Evolutionary conservation across 129 eudicot species (phyloP), one percentile per base, ranked within the genome.

Genomic region (Flaveria linearis): DNA sequence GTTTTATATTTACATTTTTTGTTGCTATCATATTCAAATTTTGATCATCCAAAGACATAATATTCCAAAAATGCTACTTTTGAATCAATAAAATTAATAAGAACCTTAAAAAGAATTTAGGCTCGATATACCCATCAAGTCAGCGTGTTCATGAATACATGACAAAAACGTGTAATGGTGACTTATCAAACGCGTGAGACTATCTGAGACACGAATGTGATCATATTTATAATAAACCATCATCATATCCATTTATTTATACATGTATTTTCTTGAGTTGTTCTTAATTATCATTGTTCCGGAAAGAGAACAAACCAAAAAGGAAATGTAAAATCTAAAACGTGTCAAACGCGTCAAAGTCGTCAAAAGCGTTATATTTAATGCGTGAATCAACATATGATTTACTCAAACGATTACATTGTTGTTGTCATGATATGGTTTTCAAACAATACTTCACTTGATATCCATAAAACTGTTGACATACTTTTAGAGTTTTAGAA

Each of bases 1-100:
- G 1, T 69, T 57, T 58, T 28, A 26, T 13, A 18, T 69, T 76
- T 30, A 26, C 30, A 39, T 43, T 65, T 69, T 42, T 77, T 22
- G 18, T n/a, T 78, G 39, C 13, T 45, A 46, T 23, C n/a, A 57
- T 57, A 53, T 25, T 16, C 61, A 57, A 70, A 45, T 70, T 78
- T 78, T 46, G 17, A 33, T 30, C 25, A 60, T 46, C 61, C 13
- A 69, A 56, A 58, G 41, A 78, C 69, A 47, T 69, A 69, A 61
- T 58, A 78, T 57, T 78, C 76, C 82, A 46, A 69, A 62, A 78
- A 69, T 7, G 17, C 39, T 26, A 70, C 28, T 25, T 70, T 69
- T 46, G 22, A 1, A 56, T 9, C 26, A 25, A 68, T 57, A n/a
- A 69, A 12, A n/a, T 10, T 55, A 55, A 11, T 73, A 39, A 17